Percentiles rank a stretch among this genome's conserved stretches.
These are phyloP conservation scores for Fraxinus sp. DNA, from an alignment of 305 asterid genomes.

Conservation along the genomic window DNA sequence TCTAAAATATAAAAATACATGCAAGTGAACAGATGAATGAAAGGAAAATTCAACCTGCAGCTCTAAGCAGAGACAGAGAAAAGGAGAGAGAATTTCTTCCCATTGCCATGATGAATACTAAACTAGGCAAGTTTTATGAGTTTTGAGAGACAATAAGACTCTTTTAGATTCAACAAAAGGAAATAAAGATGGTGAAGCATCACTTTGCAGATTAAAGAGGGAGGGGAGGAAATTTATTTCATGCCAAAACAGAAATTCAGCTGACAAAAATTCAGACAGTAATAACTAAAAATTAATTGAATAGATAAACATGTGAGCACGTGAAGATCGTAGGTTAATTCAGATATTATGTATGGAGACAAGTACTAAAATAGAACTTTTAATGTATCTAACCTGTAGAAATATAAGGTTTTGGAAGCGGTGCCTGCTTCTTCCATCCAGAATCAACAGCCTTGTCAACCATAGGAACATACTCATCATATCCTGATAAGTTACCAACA, in stretches of 20 bases:
- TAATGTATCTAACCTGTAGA: constrained; percentile 55
- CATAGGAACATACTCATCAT: constrained; percentile 98
- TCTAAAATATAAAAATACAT: neutral
- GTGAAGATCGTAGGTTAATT: neutral
- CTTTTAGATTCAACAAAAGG: neutral
- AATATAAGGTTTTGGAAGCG: constrained; percentile 47
- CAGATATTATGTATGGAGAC: neutral
- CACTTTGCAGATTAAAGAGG: neutral
- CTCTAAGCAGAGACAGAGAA: neutral
- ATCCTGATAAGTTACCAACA: constrained; percentile 59
- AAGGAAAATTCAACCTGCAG: neutral
- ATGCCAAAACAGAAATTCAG: neutral
- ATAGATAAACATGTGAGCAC: neutral
- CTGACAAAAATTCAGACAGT: neutral
- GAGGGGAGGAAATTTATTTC: neutral
- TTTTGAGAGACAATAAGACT: neutral
- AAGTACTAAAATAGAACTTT: neutral
- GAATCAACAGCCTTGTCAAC: constrained; percentile 98
- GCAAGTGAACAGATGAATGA: neutral
- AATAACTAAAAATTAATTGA: neutral
- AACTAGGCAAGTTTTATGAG: neutral
- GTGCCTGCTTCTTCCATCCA: constrained; percentile 74
- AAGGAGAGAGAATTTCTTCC: neutral
- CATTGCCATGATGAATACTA: neutral
- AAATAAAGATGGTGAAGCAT: neutral